Conservation (phyloP, 441 rosid species). For the Pelargonium myrrhifolium region DNA sequence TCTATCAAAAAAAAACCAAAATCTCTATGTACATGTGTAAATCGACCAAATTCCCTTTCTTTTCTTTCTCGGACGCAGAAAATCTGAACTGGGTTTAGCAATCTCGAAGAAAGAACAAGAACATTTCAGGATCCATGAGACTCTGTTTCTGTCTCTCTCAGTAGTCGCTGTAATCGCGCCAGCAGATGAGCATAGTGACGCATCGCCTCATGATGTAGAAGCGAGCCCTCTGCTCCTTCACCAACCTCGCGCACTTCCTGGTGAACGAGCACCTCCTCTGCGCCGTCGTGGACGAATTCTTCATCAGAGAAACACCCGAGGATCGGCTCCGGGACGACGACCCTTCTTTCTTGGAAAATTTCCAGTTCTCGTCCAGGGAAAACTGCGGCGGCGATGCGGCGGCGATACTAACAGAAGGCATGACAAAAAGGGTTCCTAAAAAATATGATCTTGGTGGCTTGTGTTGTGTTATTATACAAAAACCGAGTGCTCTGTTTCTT, state of each 20-base stretch:
- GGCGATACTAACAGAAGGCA: too few species aligned
- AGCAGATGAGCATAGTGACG: slow-evolving; percentile 2
- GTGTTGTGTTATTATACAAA: too few species aligned
- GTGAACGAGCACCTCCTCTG: neutral
- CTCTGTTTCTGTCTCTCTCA: neutral
- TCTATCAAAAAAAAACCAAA: neutral
- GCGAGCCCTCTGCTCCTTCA: neutral
- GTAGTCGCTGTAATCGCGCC: neutral
- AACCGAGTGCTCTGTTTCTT: too few species aligned
- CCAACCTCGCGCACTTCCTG: neutral
- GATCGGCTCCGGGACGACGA: neutral
- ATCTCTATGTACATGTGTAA: neutral
- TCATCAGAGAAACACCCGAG: neutral
- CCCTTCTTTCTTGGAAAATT: neutral
- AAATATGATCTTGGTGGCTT: too few species aligned
- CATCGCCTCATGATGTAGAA: neutral
- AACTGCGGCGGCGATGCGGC: neutral
- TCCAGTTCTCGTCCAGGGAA: neutral
- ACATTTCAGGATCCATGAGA: neutral
- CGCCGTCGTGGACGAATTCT: neutral
- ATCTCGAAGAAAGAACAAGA: neutral
- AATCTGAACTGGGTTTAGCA: neutral
- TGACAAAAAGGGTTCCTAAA: too few species aligned
- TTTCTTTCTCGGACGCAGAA: neutral
- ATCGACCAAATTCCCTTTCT: neutral